Evolutionary conservation across 192 early-diverging fungal genomes (phyloP).

Genomic region (Jimgerdemannia flammicorona): DNA sequence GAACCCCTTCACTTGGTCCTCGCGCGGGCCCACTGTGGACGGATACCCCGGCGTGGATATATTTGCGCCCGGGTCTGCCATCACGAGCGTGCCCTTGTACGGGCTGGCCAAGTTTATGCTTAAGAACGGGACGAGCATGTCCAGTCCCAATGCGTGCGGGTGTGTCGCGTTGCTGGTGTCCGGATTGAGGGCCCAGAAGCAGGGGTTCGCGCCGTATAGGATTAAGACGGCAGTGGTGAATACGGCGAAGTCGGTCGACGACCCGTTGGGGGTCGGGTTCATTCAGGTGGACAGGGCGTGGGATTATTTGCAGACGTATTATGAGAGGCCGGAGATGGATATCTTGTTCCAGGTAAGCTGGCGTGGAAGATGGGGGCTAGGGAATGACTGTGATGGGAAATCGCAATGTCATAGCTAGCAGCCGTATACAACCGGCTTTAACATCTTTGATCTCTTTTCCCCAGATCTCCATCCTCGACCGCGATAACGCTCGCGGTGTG

Average conservation of each 20-base stretch:
- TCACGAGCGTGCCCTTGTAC: constrained; percentile 87
- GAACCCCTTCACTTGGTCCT: constrained; percentile 83
- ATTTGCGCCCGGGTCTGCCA: constrained; percentile 88
- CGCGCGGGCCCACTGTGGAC: constrained; percentile 82
- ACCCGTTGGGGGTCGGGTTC: constrained; percentile 73
- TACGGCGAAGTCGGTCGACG: constrained; percentile 74
- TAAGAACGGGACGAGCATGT: constrained; percentile 97
- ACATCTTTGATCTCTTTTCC: constrained; percentile 7
- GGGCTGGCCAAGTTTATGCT: constrained; percentile 61
- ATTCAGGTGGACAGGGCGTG: constrained; percentile 88
- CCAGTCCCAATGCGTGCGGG: constrained; percentile 85
- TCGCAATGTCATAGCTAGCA: background rate
- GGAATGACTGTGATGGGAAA: background rate
- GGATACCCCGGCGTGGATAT: constrained; percentile 80
- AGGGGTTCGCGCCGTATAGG: constrained; percentile 78
- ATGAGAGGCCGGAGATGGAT: constrained; percentile 56
- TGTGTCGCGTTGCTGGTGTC: constrained; percentile 82
- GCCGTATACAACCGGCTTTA: background rate
- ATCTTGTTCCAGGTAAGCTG: constrained; percentile 57
- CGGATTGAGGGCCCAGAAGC: constrained; percentile 69
- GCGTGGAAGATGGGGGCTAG: background rate
- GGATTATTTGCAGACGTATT: constrained; percentile 67
- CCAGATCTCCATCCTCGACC: constrained; percentile 19
- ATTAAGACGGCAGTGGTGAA: constrained; percentile 73
- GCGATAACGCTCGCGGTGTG: constrained; percentile 66